Conservation (phyloP, 257 asterid species). For the Rauvolfia tetraphylla region DNA sequence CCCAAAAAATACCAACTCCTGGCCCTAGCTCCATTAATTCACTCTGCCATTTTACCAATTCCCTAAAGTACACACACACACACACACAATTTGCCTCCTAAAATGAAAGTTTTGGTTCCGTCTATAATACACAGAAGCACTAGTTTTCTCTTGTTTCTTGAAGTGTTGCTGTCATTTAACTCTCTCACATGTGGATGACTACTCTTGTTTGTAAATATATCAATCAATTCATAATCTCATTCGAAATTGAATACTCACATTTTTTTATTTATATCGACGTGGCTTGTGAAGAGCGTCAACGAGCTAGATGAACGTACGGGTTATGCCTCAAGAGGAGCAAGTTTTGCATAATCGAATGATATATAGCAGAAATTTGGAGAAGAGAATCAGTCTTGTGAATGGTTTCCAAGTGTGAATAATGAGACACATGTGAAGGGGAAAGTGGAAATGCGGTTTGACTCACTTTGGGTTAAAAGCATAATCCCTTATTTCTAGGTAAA, state of each 20-base stretch:
- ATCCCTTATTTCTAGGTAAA: conserved; percentile 9
- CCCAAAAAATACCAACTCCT: not conserved
- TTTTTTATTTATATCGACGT: too few species aligned
- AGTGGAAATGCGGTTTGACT: conserved; percentile 3
- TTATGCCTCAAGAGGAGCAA: too few species aligned
- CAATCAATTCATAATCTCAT: too few species aligned
- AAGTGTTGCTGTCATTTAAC: not conserved
- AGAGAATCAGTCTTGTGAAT: not conserved
- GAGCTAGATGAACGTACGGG: too few species aligned
- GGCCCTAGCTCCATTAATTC: conserved; percentile 18
- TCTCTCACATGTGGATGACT: not conserved
- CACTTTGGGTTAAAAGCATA: conserved; percentile 1
- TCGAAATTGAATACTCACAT: too few species aligned
- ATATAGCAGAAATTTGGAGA: too few species aligned
- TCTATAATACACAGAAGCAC: not conserved
- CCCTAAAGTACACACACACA: not conserved
- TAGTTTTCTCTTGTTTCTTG: not conserved
- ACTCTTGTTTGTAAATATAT: conserved; percentile 4
- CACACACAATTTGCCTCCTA: too few species aligned
- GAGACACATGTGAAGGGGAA: not conserved
- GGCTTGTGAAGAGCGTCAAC: too few species aligned
- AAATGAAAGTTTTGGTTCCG: too few species aligned
- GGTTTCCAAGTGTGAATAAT: not conserved
- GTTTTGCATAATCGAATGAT: too few species aligned
- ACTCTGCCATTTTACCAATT: conserved; percentile 3